Conservation (phyloP, 441 rosid genomes). For the Arabidopsis lyrata region DNA sequence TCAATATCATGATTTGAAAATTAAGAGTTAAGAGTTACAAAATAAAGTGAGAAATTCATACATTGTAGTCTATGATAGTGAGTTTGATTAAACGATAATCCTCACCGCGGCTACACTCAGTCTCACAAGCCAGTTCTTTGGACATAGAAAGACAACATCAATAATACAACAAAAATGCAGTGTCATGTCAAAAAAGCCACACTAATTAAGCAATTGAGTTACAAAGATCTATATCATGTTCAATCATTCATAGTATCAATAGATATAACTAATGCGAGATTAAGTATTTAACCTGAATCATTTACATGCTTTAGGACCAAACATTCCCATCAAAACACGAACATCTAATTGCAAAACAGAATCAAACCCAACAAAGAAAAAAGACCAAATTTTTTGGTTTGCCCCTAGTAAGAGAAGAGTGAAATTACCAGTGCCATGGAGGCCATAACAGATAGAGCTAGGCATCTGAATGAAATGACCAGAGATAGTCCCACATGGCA, state of each 20-base stretch:
- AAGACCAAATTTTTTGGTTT: neutral
- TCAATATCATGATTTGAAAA: neutral
- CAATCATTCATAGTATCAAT: neutral
- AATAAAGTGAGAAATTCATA: slow-evolving; percentile 39
- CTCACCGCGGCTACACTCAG: slow-evolving; percentile 95
- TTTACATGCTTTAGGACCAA: neutral
- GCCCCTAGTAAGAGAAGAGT: neutral
- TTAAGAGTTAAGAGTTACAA: neutral
- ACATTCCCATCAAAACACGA: neutral
- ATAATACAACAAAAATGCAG: neutral
- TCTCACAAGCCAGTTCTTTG: slow-evolving; percentile 81
- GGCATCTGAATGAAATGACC: slow-evolving; percentile 94
- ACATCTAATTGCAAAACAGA: neutral
- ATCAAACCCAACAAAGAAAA: slow-evolving; percentile 16
- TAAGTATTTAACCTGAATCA: neutral
- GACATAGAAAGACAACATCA: neutral
- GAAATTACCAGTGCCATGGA: slow-evolving; percentile 81
- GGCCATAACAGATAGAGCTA: slow-evolving; percentile 85
- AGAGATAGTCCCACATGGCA: slow-evolving; percentile 85
- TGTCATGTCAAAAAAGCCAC: neutral
- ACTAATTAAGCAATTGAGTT: neutral
- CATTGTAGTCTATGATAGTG: slow-evolving; percentile 74
- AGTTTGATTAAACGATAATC: slow-evolving; percentile 91
- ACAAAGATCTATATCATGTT: neutral
- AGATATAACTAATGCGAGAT: neutral